These are phyloP conservation scores for Chamaenerion angustifolium DNA, from an alignment of 345 rosid genomes.

Conservation along the genomic window DNA sequence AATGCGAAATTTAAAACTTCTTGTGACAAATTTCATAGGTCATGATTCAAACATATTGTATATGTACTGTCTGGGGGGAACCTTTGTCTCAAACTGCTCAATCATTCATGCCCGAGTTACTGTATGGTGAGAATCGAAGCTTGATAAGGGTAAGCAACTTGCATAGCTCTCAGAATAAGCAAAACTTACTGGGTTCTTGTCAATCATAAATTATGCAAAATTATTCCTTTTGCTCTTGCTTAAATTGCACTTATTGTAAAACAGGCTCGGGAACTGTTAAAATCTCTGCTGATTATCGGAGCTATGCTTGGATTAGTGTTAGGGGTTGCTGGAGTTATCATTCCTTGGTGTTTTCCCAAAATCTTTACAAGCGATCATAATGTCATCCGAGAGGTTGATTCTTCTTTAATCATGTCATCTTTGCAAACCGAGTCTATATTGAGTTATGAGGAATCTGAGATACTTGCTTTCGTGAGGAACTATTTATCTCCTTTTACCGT, in stretches of 20 bases:
- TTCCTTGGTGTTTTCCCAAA: conserved; percentile 36
- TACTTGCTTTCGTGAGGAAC: not conserved
- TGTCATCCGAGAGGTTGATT: conserved; percentile 29
- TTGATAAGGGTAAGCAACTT: conserved; percentile 23
- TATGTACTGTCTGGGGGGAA: conserved; percentile 36
- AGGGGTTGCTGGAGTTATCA: conserved; percentile 24
- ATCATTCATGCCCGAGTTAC: conserved; percentile 43
- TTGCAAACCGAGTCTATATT: not conserved
- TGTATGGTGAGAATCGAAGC: conserved; percentile 26
- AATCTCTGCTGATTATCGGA: conserved; percentile 35
- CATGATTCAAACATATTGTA: conserved; percentile 22
- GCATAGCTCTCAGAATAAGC: not conserved
- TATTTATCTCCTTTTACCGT: not conserved
- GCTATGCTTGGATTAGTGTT: conserved; percentile 21
- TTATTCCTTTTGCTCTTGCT: not conserved
- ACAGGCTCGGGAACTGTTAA: conserved; percentile 37
- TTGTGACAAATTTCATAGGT: conserved; percentile 7
- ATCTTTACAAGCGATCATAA: conserved; percentile 32
- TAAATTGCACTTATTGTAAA: conserved; percentile 1
- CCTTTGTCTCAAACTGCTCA: conserved; percentile 53
- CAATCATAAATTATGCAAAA: not conserved
- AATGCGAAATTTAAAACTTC: not conserved
- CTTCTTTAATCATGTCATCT: not conserved
- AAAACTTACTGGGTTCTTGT: not conserved
- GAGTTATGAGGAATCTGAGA: not conserved